Conservation (phyloP, 1,284 basidiomycete species). For the Fomes fomentarius region DNA sequence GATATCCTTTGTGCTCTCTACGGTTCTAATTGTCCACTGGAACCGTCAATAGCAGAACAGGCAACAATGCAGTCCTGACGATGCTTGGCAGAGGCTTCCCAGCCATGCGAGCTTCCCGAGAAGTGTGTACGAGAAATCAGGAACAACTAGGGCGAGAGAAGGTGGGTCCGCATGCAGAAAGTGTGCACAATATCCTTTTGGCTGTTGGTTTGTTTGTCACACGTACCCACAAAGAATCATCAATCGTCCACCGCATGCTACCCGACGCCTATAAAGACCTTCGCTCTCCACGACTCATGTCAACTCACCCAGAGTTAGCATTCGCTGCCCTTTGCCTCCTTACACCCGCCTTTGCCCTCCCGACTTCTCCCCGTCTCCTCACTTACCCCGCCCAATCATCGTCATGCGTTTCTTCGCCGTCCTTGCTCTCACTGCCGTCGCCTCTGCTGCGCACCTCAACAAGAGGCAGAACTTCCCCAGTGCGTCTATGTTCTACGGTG, state of each 20-base stretch:
- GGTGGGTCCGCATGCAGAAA: constrained; percentile 10
- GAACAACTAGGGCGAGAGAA: constrained; percentile 20
- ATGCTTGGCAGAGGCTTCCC: not conserved
- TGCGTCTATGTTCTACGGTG: too few relatives aligned
- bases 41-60: not conserved
- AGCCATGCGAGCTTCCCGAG: not conserved
- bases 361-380: constrained; percentile 22
- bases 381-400: constrained; percentile 19
- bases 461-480: constrained; percentile 41
- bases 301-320: constrained; percentile 30
- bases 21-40: constrained; percentile 18
- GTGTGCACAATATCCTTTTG: constrained; percentile 9
- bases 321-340: constrained; percentile 14
- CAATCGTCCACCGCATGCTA: not conserved
- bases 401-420: constrained; percentile 60
- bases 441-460: constrained; percentile 37
- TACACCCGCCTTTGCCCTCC: constrained; percentile 23
- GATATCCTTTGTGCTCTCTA: constrained; percentile 19
- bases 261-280: constrained; percentile 19
- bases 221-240: constrained; percentile 14
- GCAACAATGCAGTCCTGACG: not conserved
- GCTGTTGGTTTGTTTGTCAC: constrained; percentile 20
- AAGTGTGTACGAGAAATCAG: constrained; percentile 14
- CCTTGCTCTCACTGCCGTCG: constrained; percentile 44
- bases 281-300: constrained; percentile 9